phyloP scores from a whole-genome alignment of 1,284 basidiomycete species.

The Trichosporon ovoides region DNA sequence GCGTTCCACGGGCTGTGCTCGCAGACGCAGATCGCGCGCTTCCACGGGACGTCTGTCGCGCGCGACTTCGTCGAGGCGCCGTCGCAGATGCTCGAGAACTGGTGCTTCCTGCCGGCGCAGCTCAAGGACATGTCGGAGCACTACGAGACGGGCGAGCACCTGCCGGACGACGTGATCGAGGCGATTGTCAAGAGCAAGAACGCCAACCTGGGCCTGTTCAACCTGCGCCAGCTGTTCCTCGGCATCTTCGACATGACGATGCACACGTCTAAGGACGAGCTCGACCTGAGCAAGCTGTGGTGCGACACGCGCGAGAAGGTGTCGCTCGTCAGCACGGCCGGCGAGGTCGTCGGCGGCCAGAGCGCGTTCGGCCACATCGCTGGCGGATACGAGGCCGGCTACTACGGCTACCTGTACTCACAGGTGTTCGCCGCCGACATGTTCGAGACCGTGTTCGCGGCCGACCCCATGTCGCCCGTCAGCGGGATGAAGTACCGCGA shows the following conservation, averaged over 20 bases:
- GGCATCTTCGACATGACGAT: constrained; percentile 22
- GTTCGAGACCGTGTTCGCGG: constrained; percentile 19
- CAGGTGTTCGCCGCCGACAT: constrained; percentile 23
- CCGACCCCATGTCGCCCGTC: constrained; percentile 16
- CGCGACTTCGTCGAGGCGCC: constrained; percentile 82
- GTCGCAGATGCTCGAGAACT: constrained; percentile 85
- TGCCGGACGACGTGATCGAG: constrained; percentile 20
- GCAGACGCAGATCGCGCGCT: constrained; percentile 64
- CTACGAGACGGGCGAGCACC: constrained; percentile 20
- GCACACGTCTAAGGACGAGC: constrained; percentile 24
- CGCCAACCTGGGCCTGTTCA: constrained; percentile 22
- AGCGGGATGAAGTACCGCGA: constrained; percentile 21
- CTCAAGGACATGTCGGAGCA: constrained; percentile 24
- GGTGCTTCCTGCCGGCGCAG: constrained; percentile 49
- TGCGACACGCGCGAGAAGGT: constrained; percentile 19
- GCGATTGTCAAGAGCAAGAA: constrained; percentile 23
- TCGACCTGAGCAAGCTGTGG: constrained; percentile 23
- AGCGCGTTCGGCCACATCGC: constrained; percentile 19
- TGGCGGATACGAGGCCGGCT: constrained; percentile 17
- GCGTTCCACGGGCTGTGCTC: constrained; percentile 76
- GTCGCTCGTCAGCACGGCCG: constrained; percentile 19
- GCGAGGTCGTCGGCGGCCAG: constrained; percentile 22
- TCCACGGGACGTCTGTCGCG: constrained; percentile 61
- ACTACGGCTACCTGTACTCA: constrained; percentile 23
- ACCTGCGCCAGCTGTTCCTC: constrained; percentile 24